Percentiles rank a stretch among this genome's conserved stretches.
These are phyloP conservation scores for Paraphaeosphaeria minitans DNA, from an alignment of 2,329 filamentous ascomycete genomes.

Conservation along the genomic window DNA sequence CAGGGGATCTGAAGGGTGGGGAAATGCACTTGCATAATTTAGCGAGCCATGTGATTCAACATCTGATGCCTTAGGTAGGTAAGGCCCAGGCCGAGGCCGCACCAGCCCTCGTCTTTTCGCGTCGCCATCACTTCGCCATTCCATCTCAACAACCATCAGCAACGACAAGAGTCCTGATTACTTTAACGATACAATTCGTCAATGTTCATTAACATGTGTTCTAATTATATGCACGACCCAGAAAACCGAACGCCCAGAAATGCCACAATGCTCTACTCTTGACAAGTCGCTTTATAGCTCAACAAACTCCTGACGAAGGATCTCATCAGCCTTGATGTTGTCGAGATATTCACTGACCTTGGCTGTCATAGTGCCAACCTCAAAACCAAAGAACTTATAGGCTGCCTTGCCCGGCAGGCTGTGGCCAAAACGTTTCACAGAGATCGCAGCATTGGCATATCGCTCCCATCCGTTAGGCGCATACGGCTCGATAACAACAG, in stretches of 20 bases:
- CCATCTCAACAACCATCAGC: background rate
- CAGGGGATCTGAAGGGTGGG: constrained; percentile 1
- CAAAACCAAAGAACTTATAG: constrained; percentile 63
- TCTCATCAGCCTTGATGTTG: constrained; percentile 43
- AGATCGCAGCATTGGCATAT: constrained; percentile 62
- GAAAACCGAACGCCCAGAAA: constrained; percentile 4
- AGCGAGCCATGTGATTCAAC: background rate
- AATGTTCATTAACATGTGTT: background rate
- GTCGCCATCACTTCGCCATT: background rate
- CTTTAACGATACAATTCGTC: background rate
- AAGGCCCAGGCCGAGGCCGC: background rate
- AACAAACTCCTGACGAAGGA: constrained; percentile 40
- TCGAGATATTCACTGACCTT: constrained; percentile 48
- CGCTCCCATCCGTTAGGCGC: constrained; percentile 64
- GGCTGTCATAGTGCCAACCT: constrained; percentile 51
- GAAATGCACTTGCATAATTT: constrained; percentile 2
- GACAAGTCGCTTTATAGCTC: constrained; percentile 29
- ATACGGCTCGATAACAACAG: constrained; percentile 66
- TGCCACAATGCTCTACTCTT: background rate
- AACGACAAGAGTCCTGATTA: background rate
- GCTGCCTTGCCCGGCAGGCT: constrained; percentile 60
- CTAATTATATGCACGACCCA: background rate
- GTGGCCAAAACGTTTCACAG: constrained; percentile 62
- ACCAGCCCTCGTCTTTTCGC: background rate
- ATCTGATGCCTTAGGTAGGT: no score